Evolutionary conservation across 805 yeast species (phyloP).

Genomic region (Ogataea degrootiae): DNA sequence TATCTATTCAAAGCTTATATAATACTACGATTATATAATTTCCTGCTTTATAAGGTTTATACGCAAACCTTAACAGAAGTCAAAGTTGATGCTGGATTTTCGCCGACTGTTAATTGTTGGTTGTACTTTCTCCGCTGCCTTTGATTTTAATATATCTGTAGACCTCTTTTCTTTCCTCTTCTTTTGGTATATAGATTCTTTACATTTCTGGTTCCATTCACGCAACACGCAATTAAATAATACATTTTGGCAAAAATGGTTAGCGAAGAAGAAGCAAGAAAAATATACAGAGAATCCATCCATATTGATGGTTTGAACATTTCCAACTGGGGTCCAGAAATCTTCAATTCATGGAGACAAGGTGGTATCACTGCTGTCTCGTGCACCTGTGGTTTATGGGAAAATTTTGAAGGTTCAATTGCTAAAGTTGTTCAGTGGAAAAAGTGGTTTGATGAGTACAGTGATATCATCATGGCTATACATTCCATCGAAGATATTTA

Average conservation of each 20-base stretch:
- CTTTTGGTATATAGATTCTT: background rate
- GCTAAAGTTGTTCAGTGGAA: constrained; percentile 19
- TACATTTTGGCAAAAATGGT: constrained; percentile 5
- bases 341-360: constrained; percentile 15
- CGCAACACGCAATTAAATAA: background rate
- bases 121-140: too few relatives aligned
- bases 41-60: too few relatives aligned
- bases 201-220: background rate
- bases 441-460: constrained; percentile 17
- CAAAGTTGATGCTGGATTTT: too few relatives aligned
- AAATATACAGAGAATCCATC: constrained; percentile 12
- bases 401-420: constrained; percentile 16
- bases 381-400: constrained; percentile 18
- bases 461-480: constrained; percentile 16
- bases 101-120: too few relatives aligned
- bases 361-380: constrained; percentile 19
- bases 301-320: constrained; percentile 18
- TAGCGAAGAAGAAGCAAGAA: constrained; percentile 16
- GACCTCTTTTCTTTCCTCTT: background rate
- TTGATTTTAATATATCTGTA: too few relatives aligned
- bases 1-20: too few relatives aligned
- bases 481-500: constrained; percentile 14
- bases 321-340: constrained; percentile 14
- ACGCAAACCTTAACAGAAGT: too few relatives aligned
- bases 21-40: too few relatives aligned